Conservation (phyloP, 805 yeast genomes). For the Candida jianshihensis region DNA sequence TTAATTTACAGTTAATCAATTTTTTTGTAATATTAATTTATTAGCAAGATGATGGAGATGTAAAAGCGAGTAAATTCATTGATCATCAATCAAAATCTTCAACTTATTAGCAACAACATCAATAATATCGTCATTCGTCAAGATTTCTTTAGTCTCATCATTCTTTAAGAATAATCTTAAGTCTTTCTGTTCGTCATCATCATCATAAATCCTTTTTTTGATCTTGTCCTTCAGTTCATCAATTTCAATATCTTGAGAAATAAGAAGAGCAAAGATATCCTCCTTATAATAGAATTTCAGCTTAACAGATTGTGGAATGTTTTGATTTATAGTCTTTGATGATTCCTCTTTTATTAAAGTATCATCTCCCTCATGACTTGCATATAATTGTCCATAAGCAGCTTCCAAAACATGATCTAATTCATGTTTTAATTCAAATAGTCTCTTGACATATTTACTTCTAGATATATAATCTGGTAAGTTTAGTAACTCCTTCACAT, state of each 20-base stretch:
- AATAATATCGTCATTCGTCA: constrained; percentile 26
- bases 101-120: constrained; percentile 27
- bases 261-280: constrained; percentile 69
- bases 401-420: constrained; percentile 24
- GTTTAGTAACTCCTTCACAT: constrained; percentile 51
- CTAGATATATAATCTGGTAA: constrained; percentile 75
- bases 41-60: too few relatives aligned
- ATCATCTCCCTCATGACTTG: constrained; percentile 20
- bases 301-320: constrained; percentile 32
- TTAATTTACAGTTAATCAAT: too few relatives aligned
- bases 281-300: constrained; percentile 74
- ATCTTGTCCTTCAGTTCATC: constrained; percentile 46
- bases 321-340: constrained; percentile 12
- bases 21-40: background rate
- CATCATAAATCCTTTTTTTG: constrained; percentile 40
- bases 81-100: constrained; percentile 31
- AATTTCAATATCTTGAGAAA: constrained; percentile 41
- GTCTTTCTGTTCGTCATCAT: constrained; percentile 15
- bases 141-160: constrained; percentile 27
- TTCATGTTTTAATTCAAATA: constrained; percentile 52
- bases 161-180: constrained; percentile 30
- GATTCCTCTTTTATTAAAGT: constrained; percentile 22
- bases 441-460: constrained; percentile 55
- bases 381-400: constrained; percentile 1
- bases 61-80: too few relatives aligned